These are phyloP conservation scores for Paraleonurus japonicus DNA, from an alignment of 257 asterid genomes.

Conservation along the genomic window DNA sequence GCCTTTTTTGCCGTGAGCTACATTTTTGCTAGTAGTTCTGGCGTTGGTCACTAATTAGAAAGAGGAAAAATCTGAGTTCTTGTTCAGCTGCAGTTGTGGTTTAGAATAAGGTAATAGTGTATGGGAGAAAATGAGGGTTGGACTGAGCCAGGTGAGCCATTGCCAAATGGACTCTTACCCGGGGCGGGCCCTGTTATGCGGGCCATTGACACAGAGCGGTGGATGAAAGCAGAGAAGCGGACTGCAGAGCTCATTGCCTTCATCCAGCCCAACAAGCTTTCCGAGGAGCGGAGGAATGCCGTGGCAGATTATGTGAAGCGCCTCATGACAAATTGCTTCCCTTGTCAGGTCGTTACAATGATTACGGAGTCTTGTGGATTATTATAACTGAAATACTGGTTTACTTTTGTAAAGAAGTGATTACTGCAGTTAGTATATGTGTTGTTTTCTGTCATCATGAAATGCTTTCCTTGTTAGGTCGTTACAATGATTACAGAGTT, in stretches of 20 bases:
- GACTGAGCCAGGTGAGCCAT: constrained; percentile 59
- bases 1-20: constrained; percentile 15
- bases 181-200: constrained; percentile 54
- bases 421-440: constrained; percentile 4
- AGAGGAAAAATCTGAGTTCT: neutral
- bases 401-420: constrained; percentile 1
- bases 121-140: constrained; percentile 83
- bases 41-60: constrained; percentile 14
- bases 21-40: constrained; percentile 23
- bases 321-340: constrained; percentile 71
- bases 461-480: constrained; percentile 91
- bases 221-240: constrained; percentile 81
- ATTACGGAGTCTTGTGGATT: constrained; percentile 7
- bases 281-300: constrained; percentile 74
- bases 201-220: constrained; percentile 57
- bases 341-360: constrained; percentile 72
- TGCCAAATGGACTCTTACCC: constrained; percentile 70
- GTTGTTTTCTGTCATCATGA: constrained; percentile 30
- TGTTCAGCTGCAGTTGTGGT: constrained; percentile 22
- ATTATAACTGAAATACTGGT: neutral
- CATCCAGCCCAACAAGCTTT: constrained; percentile 78
- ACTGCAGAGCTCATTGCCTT: constrained; percentile 80
- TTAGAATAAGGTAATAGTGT: constrained; percentile 36
- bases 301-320: constrained; percentile 84
- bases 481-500: constrained; percentile 22